Base-by-base conservation (phyloP, 805 yeast species). In the Sungouiozyma ichnusensis region DNA sequence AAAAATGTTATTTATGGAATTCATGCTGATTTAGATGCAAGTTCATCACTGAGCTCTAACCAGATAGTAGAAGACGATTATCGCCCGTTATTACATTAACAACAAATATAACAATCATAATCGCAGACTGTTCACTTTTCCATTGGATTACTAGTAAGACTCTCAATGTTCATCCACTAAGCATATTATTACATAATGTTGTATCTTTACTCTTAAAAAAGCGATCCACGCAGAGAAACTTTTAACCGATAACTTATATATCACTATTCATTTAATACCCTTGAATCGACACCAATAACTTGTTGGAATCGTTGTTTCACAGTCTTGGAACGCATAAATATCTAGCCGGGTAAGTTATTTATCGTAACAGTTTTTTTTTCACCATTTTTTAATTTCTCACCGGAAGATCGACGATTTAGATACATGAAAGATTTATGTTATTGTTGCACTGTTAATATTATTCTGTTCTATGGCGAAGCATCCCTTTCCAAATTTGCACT, bases 1-100 rank as follows among this genome's bases (percentile, higher is more conserved):
- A 68, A 67, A 47, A 79, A 79, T 3, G 58, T 65, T 33, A 66
- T 77, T 15, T 76, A 77, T 64, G 82, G 82, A 8, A 55, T 63
- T 20, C 55, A 56, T 16, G 59, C 50, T 13, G 63, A 59, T 32
- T 49, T 44, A 40, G 20, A 31, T 16, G 2, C 35, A 13, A 4
- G 2, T n/a, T 16, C 35, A 15, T 9, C 9, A 9, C 16, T 16
- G 18, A 11, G 11, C n/a, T 11, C 35, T 11, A 11, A 4, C 35
- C 18, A 15, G n/a, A 11, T 15, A 13, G 16, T 14, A 19, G 15
- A 35, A 17, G 27, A 20, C 24, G 20, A 19, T 8, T 19, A 15
- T 16, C 20, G 39, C 16, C 40, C 8, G 13, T 19, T 29, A 29
- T 20, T 32, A 32, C 32, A 24, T 16, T 6, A 14, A 14, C 33